These are phyloP conservation scores for Bisporella sp. DNA, from an alignment of 2,329 filamentous ascomycete genomes.

Conservation along the genomic window DNA sequence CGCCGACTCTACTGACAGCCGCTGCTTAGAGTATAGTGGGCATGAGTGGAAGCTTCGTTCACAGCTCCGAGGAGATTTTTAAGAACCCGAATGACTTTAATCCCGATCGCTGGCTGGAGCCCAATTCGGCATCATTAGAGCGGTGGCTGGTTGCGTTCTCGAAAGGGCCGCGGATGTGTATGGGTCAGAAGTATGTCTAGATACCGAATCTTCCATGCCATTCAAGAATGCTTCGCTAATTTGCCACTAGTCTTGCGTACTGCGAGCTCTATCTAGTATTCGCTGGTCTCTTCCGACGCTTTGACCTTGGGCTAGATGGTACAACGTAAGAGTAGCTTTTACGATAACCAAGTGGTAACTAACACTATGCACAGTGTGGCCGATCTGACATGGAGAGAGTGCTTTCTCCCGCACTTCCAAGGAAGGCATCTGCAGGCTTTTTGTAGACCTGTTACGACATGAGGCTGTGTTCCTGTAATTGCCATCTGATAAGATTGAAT, in stretches of 20 bases:
- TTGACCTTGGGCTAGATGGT: constrained; percentile 22
- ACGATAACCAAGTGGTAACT: background rate
- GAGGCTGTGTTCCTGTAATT: no score
- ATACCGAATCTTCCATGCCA: background rate
- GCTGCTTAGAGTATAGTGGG: background rate
- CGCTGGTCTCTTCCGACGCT: constrained; percentile 26
- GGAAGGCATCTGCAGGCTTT: constrained; percentile 17
- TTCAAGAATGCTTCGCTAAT: background rate
- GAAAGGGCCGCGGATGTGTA: constrained; percentile 33
- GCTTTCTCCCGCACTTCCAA: constrained; percentile 17
- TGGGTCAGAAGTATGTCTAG: constrained; percentile 19
- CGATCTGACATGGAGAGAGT: constrained; percentile 26
- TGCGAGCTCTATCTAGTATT: constrained; percentile 28
- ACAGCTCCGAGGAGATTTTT: background rate
- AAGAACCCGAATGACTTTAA: background rate
- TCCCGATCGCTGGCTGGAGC: background rate
- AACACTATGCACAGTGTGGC: constrained; percentile 1
- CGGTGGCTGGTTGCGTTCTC: constrained; percentile 35
- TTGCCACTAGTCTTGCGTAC: constrained; percentile 10
- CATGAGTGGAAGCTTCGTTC: background rate
- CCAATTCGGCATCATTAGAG: constrained; percentile 5
- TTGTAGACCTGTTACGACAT: constrained; percentile 11
- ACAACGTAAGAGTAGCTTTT: constrained; percentile 12
- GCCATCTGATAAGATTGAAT: no score
- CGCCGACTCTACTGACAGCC: no score